These are phyloP conservation scores for Solanum etuberosum DNA, from an alignment of 257 asterid genomes.

Conservation along the genomic window DNA sequence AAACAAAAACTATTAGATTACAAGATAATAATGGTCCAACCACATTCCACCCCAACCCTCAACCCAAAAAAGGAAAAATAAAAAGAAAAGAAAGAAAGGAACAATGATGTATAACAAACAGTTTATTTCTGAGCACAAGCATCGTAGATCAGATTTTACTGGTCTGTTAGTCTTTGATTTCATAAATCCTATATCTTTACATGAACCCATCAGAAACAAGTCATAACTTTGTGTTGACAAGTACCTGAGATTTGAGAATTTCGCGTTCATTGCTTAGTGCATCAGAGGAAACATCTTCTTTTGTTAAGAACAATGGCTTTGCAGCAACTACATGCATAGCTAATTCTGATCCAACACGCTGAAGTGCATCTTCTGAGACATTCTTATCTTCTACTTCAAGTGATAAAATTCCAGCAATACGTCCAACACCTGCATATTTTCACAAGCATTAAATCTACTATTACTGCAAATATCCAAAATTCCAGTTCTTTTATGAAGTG, in stretches of 20 bases:
- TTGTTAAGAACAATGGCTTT: conserved; percentile 71
- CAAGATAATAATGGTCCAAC: background rate
- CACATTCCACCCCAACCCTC: background rate
- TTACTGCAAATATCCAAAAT: background rate
- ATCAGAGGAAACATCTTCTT: conserved; percentile 70
- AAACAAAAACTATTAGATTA: background rate
- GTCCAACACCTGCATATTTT: conserved; percentile 62
- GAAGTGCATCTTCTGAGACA: conserved; percentile 60
- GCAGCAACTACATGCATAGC: conserved; percentile 98
- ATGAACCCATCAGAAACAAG: background rate
- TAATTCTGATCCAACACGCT: conserved; percentile 78
- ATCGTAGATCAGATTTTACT: background rate
- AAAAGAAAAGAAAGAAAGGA: background rate
- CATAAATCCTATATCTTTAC: background rate
- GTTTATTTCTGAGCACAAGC: background rate
- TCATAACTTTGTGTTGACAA: background rate
- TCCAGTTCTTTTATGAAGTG: background rate
- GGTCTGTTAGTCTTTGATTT: background rate
- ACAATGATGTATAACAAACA: background rate
- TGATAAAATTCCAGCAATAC: conserved; percentile 79
- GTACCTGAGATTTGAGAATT: conserved; percentile 89
- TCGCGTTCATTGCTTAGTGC: conserved; percentile 72
- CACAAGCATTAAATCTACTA: background rate
- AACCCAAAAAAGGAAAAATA: background rate
- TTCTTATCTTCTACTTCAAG: conserved; percentile 75